phyloP scores from a whole-genome alignment of 2,329 filamentous ascomycete genomes.

The Ceratocystis lukuohia region DNA sequence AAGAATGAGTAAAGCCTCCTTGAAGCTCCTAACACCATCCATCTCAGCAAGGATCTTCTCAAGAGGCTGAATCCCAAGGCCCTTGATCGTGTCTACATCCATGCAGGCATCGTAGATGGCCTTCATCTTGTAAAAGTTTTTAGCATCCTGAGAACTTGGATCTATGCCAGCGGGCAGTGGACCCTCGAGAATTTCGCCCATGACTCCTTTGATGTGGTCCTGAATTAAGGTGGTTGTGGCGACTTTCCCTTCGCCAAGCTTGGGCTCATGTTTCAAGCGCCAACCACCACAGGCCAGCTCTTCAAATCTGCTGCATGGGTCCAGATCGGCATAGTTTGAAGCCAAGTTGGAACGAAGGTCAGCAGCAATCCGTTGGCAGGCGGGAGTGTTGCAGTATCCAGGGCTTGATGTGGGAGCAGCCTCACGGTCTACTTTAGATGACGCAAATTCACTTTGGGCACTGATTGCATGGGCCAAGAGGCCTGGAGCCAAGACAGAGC shows the following conservation, averaged over 20 bases:
- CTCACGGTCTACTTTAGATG: too few species aligned
- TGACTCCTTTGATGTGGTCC: constrained; percentile 43
- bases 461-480: neutral
- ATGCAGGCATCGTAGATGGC: constrained; percentile 52
- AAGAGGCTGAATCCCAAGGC: constrained; percentile 43
- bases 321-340: constrained; percentile 42
- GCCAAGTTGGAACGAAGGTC: constrained; percentile 25
- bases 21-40: constrained; percentile 24
- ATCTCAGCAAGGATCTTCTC: constrained; percentile 41
- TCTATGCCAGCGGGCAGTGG: constrained; percentile 32
- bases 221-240: constrained; percentile 49
- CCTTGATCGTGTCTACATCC: constrained; percentile 43
- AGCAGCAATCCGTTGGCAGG: constrained; percentile 26
- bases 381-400: constrained; percentile 22
- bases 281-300: constrained; percentile 55
- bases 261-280: constrained; percentile 48
- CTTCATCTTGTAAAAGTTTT: constrained; percentile 55
- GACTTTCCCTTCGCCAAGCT: constrained; percentile 46
- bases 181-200: constrained; percentile 51
- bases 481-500: neutral
- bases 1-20: constrained; percentile 35
- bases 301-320: constrained; percentile 58
- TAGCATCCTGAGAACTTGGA: constrained; percentile 34
- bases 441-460: neutral
- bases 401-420: neutral